Evolutionary conservation across 805 yeast species (phyloP), one percentile per base, ranked within the genome.

Genomic region (Scheffersomyces spartinae): DNA sequence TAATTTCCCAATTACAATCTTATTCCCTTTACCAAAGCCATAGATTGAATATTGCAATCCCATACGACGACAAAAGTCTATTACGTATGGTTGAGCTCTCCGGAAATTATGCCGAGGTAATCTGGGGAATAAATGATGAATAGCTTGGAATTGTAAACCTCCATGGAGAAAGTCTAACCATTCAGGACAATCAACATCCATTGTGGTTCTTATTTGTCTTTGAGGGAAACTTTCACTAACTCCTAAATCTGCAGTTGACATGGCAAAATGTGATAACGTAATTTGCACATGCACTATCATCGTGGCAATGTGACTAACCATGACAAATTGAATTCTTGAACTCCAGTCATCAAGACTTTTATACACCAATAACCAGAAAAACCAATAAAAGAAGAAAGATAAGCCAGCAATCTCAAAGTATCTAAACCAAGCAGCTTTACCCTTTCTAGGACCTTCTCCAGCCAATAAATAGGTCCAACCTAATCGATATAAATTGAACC

Each of bases 231-330:
- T 65, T 47, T 84, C 95, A 21, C 76, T 66, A 6, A 71, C 67
- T 1, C 95, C 95, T 10, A 84, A 55, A 43, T 84, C 94, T 4
- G 91, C 66, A 0, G 95, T 85, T 1, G 94, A 80, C 94, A 84
- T 85, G 18, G 94, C 94, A 57, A 84, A 84, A 48, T 84, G 95
- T 9, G 86, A 75, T 21, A 84, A 61, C 0, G 94, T 82, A 51
- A 84, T 84, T 47, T 85, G 95, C 17, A 84, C 94, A 49, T 84
- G 95, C n/a, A 84, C 88, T 19, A 86, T 65, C 93, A 83, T 82
- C 3, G 95, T 80, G 8, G 81, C 67, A 6, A 82, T 44, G 40
- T 84, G 94, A 21, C 86, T 74, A 5, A 81, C 71, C 62, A 83
- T 41, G 9, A 85, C 55, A 46, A 63, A 85, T 32, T 54, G 50